A percentile compares a stretch with the other conserved stretches of the same genome.
phyloP scores from a whole-genome alignment of 495 filamentous ascomycete genomes.

The Penicillium canescens region DNA sequence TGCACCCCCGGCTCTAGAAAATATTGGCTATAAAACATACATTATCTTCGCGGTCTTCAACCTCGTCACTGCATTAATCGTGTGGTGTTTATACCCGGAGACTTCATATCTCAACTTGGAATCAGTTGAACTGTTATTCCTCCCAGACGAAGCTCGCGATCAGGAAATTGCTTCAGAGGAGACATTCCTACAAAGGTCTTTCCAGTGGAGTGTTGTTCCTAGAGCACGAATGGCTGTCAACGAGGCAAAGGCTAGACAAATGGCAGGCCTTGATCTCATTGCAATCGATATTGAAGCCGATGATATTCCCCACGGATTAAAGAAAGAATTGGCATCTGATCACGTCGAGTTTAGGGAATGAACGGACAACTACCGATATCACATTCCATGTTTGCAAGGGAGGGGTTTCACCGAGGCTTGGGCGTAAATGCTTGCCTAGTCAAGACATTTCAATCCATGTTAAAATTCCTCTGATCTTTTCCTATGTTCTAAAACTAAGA shows the following conservation, averaged over 20 bases:
- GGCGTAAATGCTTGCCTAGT: no score
- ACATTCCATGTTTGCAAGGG: no score
- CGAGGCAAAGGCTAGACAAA: slow-evolving; percentile 16
- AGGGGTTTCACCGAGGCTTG: no score
- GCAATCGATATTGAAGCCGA: slow-evolving; percentile 6
- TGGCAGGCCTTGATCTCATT: slow-evolving; percentile 3
- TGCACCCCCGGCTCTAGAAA: slow-evolving; percentile 26
- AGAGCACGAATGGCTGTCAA: slow-evolving; percentile 18
- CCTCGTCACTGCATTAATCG: slow-evolving; percentile 32
- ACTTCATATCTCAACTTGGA: slow-evolving; percentile 23
- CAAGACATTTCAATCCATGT: no score
- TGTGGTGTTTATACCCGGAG: slow-evolving; percentile 43
- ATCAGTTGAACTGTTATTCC: slow-evolving; percentile 16
- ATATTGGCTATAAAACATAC: slow-evolving; percentile 25
- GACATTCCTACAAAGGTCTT: slow-evolving; percentile 11
- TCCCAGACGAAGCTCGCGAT: slow-evolving; percentile 7
- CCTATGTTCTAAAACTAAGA: no score
- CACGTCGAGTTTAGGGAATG: slow-evolving; percentile 10
- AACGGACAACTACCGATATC: neutral
- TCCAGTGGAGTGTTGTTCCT: slow-evolving; percentile 18
- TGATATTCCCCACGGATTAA: neutral
- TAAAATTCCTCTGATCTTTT: no score
- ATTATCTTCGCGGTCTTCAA: slow-evolving; percentile 43
- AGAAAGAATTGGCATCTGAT: neutral
- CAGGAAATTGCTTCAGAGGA: slow-evolving; percentile 13